Base-by-base conservation (phyloP, 805 yeast genomes). In the Metschnikowia proteae region DNA sequence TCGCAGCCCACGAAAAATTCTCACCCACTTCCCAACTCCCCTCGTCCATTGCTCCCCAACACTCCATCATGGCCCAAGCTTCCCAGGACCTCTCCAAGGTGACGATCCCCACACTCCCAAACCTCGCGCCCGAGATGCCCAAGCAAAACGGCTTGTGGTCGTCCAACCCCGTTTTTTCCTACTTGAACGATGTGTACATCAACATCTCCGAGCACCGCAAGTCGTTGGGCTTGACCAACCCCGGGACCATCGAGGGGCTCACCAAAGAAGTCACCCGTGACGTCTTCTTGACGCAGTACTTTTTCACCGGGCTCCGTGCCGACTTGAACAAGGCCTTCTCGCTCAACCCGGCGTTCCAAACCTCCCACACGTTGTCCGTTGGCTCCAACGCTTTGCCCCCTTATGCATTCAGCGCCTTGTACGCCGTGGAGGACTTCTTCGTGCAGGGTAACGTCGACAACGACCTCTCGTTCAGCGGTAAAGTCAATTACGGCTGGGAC, bases 231-330 rank as follows among this genome's bases (percentile, higher is more conserved):
- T 81, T 94, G 66, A 73, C 81, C 60, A 88, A 90, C 73, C 99
- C 99, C 49, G 98, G 98, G 58, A 86, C 96, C 56, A 82, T 89
- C 68, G 98, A 91, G 75, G 88, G 89, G 74, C 76, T 92, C 68
- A 85, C 84, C 75, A 88, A 88, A 73, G 99, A 94, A 74, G 97
- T 90, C 50, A 75, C 91, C 55, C 85, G 91, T 71, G 98, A 92
- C 65, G 97, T 92, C 30, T 89, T 94, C 66, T 78, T 90, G 60
- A 82, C 80, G 64, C 96, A 90, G 66, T 87, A 88, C 74, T 83
- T 85, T 70, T 92, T 92, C 79, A 85, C 96, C 35, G 99, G 99
- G 51, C 79, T 94, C 63, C 86, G 96, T 67, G 99, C 98, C 49
- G 99, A 94, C 70, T 80, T 94, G 61, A 87, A 88, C 74, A 92